Conservation (phyloP, 148 eudicot species). For the Rhododendron vialii region DNA sequence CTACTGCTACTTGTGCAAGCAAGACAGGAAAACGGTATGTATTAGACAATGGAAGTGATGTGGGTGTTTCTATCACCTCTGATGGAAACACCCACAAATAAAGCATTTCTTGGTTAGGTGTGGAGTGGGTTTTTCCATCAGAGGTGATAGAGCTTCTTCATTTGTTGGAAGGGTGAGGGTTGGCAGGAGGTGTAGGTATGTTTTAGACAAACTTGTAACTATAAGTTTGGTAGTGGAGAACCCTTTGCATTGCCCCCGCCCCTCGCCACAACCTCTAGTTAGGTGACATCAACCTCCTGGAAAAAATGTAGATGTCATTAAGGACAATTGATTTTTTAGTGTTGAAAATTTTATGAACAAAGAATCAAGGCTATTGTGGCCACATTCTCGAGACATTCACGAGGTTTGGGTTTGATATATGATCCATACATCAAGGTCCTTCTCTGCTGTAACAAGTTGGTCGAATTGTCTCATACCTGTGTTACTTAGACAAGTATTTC, state of each 20-base stretch:
- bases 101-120: background rate
- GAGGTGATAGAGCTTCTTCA: background rate
- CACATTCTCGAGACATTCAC: background rate
- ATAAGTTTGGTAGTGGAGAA: background rate
- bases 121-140: background rate
- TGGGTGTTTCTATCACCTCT: too few species aligned
- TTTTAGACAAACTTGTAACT: background rate
- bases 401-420: background rate
- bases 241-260: background rate
- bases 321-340: background rate
- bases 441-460: background rate
- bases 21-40: background rate
- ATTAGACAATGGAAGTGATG: too few species aligned
- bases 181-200: background rate
- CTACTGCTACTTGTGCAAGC: background rate
- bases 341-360: background rate
- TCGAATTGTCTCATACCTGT: background rate
- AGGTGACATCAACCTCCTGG: background rate
- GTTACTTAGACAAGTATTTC: slow-evolving; percentile 1
- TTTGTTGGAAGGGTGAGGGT: background rate
- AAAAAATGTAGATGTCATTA: background rate
- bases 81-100: too few species aligned
- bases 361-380: background rate
- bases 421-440: background rate
- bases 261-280: background rate